Percentiles rank a stretch among this genome's conserved stretches.
Conservation (phyloP, 2,329 filamentous ascomycete genomes). For the Tricladium varicosporioides region DNA sequence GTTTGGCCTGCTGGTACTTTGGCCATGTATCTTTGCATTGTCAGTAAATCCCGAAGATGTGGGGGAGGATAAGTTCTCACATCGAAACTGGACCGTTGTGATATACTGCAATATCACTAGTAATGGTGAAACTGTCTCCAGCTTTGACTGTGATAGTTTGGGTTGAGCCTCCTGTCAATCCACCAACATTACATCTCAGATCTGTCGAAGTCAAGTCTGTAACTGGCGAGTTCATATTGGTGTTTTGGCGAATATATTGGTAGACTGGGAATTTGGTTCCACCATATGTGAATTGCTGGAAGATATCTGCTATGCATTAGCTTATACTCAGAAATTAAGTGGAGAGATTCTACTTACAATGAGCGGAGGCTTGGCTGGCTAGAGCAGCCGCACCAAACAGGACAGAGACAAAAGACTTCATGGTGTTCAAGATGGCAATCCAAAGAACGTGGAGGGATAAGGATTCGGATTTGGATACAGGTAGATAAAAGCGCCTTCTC, state of each 20-base stretch:
- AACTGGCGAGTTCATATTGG: conserved; percentile 49
- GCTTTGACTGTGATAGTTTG: conserved; percentile 31
- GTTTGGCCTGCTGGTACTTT: conserved; percentile 33
- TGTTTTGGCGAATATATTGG: conserved; percentile 45
- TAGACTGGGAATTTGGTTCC: conserved; percentile 40
- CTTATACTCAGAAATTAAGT: not conserved
- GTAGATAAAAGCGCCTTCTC: not conserved
- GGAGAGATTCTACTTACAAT: conserved; percentile 12
- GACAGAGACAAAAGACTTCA: conserved; percentile 18
- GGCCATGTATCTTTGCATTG: conserved; percentile 32
- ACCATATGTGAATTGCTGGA: conserved; percentile 25
- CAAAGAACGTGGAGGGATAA: too few relatives aligned
- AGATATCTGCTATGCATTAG: conserved; percentile 25
- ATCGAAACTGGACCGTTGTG: conserved; percentile 37
- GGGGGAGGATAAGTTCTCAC: conserved; percentile 4
- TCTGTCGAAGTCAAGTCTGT: conserved; percentile 28
- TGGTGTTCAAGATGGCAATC: not conserved
- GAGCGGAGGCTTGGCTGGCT: conserved; percentile 12
- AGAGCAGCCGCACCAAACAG: conserved; percentile 9
- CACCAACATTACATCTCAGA: conserved; percentile 42
- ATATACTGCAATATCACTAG: conserved; percentile 40
- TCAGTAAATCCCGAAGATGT: not conserved
- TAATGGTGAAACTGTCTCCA: conserved; percentile 44
- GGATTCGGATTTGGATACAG: too few relatives aligned
- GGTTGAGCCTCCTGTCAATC: conserved; percentile 21